phyloP scores from a whole-genome alignment of 768 basidiomycete genomes.

The Hygrocybe punicea region DNA sequence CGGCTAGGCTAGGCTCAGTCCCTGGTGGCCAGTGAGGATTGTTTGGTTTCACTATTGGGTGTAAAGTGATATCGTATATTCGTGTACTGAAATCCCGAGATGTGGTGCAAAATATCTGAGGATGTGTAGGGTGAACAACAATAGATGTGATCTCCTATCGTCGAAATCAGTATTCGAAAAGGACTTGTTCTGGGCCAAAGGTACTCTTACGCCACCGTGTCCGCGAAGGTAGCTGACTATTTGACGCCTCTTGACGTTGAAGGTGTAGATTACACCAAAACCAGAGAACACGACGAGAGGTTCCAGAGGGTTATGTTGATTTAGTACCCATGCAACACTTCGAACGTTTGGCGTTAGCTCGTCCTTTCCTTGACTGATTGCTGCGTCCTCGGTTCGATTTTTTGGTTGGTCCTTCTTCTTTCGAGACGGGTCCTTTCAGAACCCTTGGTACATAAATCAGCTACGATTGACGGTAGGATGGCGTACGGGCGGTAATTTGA shows the following conservation, averaged over 20 bases:
- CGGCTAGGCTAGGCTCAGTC: conserved; percentile 49
- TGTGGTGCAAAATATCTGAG: conserved; percentile 65
- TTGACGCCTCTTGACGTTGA: conserved; percentile 41
- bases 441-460: neutral
- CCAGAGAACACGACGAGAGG: conserved; percentile 59
- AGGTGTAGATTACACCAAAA: conserved; percentile 54
- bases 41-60: conserved; percentile 31
- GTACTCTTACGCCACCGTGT: conserved; percentile 65
- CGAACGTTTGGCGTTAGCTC: neutral
- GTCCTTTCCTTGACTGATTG: conserved; percentile 1
- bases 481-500: conserved; percentile 38
- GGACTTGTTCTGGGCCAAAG: neutral
- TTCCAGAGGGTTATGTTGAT: conserved; percentile 41
- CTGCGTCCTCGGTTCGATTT: neutral
- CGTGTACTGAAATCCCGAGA: conserved; percentile 69
- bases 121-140: conserved; percentile 55
- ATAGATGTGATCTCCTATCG: conserved; percentile 62
- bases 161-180: neutral
- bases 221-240: conserved; percentile 55
- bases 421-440: neutral
- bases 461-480: neutral
- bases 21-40: conserved; percentile 63
- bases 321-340: conserved; percentile 58
- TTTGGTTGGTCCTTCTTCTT: neutral
- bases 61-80: conserved; percentile 58